Evolutionary conservation across 78 protist species (phyloP).

Genomic region (Dictyostelium citrinum): DNA sequence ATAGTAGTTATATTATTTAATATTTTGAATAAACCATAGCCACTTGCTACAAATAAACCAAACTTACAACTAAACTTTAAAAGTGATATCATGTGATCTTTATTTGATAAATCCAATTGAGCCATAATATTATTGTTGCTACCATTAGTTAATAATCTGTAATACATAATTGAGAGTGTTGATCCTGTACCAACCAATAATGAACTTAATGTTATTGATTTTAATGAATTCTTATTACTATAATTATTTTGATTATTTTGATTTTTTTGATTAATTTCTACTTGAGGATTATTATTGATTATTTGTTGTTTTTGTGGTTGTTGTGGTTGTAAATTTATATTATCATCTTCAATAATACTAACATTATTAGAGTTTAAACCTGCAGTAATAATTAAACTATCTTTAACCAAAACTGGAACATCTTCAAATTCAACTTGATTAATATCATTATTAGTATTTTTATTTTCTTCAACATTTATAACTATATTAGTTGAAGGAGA

Average conservation of each 20-base stretch:
- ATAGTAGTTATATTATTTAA: neutral
- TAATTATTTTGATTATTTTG: neutral
- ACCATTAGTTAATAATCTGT: neutral
- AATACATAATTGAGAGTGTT: conserved; percentile 15
- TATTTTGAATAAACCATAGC: conserved; percentile 11
- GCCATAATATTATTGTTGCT: neutral
- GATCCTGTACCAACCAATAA: conserved; percentile 9
- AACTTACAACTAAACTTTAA: conserved; percentile 10
- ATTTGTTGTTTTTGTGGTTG: neutral
- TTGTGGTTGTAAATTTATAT: neutral
- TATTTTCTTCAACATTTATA: neutral
- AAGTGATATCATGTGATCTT: neutral
- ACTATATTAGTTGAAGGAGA: neutral
- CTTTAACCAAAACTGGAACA: neutral
- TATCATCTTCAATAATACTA: neutral
- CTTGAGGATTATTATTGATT: neutral
- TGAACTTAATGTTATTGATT: conserved; percentile 10
- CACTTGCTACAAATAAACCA: conserved; percentile 30
- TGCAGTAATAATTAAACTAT: neutral
- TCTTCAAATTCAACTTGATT: neutral
- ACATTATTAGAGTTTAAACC: neutral
- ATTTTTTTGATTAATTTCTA: neutral
- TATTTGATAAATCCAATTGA: neutral
- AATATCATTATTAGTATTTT: neutral
- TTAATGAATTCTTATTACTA: neutral